Conservation (phyloP, 1,284 basidiomycete genomes). For the Kwoniella shivajii region DNA sequence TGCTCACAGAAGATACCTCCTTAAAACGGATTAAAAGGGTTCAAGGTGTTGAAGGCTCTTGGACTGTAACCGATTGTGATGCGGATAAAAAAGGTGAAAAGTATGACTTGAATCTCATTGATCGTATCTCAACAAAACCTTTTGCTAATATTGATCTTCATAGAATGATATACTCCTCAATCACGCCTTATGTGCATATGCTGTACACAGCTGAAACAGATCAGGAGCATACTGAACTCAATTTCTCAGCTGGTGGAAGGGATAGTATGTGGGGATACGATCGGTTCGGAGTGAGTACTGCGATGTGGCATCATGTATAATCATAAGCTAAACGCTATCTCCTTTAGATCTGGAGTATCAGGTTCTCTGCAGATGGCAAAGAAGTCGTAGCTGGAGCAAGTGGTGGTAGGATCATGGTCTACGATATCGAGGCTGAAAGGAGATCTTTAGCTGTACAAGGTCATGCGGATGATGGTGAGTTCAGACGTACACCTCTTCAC, state of each 20-base stretch:
- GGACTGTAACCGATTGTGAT: conserved; percentile 96
- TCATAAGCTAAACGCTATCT: neutral
- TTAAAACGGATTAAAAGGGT: conserved; percentile 79
- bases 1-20: conserved; percentile 58
- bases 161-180: conserved; percentile 90
- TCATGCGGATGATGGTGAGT: conserved; percentile 71
- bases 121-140: neutral
- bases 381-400: conserved; percentile 71
- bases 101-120: conserved; percentile 51
- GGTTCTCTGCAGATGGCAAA: conserved; percentile 92
- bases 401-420: conserved; percentile 64
- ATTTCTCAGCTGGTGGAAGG: conserved; percentile 58
- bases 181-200: conserved; percentile 81
- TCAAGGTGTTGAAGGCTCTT: conserved; percentile 70
- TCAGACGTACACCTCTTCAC: neutral
- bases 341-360: conserved; percentile 78
- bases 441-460: conserved; percentile 81
- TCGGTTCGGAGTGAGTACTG: conserved; percentile 58
- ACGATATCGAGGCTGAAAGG: conserved; percentile 79
- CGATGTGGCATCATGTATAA: neutral
- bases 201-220: conserved; percentile 75
- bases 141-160: neutral
- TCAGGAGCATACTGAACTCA: conserved; percentile 69
- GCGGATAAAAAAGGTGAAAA: conserved; percentile 87
- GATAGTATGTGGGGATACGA: conserved; percentile 47